A percentile compares a stretch with the other conserved stretches of the same genome.
These are phyloP conservation scores for Sclerotinia glacialis DNA, from an alignment of 2,329 filamentous ascomycete species.

Conservation along the genomic window DNA sequence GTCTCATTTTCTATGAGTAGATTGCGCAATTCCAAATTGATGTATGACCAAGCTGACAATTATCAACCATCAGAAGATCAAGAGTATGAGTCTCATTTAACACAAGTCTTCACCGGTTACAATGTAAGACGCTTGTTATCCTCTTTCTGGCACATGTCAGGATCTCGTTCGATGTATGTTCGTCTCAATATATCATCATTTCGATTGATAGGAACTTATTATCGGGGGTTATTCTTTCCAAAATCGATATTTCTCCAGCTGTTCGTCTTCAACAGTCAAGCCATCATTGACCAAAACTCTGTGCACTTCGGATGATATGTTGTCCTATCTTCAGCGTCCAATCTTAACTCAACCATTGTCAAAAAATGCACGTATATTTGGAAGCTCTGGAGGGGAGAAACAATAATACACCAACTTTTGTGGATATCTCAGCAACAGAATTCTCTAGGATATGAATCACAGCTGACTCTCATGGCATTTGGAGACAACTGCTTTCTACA, in stretches of 20 bases:
- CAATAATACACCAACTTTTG: neutral
- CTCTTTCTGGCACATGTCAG: neutral
- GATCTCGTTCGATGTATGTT: conserved; percentile 9
- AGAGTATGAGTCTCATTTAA: conserved; percentile 15
- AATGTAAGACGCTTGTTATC: conserved; percentile 6
- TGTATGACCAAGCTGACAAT: conserved; percentile 10
- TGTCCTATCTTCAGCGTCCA: neutral
- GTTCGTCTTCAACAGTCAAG: neutral
- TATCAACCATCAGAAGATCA: conserved; percentile 16
- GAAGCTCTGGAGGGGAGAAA: too few species aligned
- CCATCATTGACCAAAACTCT: neutral
- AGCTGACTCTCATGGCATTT: neutral
- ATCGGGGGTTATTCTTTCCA: conserved; percentile 10
- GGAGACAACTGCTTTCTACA: neutral
- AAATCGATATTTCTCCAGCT: neutral
- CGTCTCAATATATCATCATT: neutral
- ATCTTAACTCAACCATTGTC: neutral
- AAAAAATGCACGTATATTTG: neutral
- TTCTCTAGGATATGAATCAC: neutral
- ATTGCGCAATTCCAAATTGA: conserved; percentile 15
- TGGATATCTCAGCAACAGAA: neutral
- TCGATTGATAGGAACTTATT: neutral
- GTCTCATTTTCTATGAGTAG: neutral
- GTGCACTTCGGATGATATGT: conserved; percentile 1
- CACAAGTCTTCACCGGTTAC: conserved; percentile 12